phyloP scores from a whole-genome alignment of 108 stramenopile species.

The Skeletonema potamos region DNA sequence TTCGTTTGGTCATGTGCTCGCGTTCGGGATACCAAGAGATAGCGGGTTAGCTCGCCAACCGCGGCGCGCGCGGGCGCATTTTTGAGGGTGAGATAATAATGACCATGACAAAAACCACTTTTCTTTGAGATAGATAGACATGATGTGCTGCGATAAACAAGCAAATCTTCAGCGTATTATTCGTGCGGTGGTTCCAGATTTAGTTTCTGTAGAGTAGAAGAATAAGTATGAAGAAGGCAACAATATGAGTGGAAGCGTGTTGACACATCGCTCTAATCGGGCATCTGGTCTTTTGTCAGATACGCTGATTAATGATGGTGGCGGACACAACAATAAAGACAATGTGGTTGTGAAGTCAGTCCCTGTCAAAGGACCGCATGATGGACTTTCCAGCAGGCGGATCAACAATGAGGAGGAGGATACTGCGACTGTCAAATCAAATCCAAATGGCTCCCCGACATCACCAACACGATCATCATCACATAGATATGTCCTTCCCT shows the following conservation, averaged over 20 bases:
- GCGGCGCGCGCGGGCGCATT: no score
- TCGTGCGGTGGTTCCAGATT: no score
- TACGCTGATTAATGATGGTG: background rate
- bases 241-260: background rate
- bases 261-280: background rate
- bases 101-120: no score
- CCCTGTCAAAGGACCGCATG: background rate
- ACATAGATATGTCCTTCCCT: slow-evolving; percentile 37
- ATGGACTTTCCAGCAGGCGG: background rate
- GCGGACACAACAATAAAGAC: background rate
- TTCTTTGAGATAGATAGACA: no score
- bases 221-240: background rate
- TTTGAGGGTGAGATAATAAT: no score
- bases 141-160: no score
- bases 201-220: background rate
- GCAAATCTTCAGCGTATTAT: no score
- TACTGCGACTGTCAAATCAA: slow-evolving; percentile 13
- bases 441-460: slow-evolving; percentile 1
- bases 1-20: no score
- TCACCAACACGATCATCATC: background rate
- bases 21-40: no score
- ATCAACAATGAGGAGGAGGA: slow-evolving; percentile 8
- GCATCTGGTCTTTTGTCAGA: background rate
- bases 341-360: background rate
- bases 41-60: no score